Percentiles rank a stretch among this genome's conserved stretches.
Evolutionary conservation across 1,284 basidiomycete genomes (phyloP).

Genomic region (Heterobasidion parviporum): DNA sequence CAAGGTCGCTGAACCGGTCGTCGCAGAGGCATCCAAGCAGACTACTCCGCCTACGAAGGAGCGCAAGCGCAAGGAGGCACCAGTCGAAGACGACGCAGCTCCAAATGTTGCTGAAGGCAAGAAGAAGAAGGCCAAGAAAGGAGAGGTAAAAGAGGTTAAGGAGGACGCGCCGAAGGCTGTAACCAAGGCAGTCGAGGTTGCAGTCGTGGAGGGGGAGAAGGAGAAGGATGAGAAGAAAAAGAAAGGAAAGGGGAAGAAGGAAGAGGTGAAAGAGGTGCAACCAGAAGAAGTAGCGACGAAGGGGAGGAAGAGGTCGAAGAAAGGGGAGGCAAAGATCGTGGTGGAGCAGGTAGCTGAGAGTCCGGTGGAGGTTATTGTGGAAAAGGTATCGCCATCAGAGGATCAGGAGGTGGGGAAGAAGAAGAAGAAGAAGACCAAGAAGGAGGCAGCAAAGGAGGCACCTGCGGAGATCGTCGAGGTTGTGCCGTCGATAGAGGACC

Average conservation of each 20-base stretch:
- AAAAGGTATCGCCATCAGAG: neutral
- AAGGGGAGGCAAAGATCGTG: neutral
- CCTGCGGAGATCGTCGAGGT: neutral
- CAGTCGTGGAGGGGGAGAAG: conserved; percentile 11
- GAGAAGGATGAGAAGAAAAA: conserved; percentile 2
- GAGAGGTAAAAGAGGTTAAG: neutral
- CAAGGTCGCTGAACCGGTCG: neutral
- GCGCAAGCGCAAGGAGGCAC: neutral
- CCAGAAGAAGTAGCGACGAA: neutral
- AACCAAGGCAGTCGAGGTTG: conserved; percentile 7
- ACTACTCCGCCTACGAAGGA: neutral
- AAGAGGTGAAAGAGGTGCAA: neutral
- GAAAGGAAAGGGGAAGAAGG: neutral
- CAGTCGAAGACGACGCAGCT: neutral
- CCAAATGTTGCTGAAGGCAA: conserved; percentile 7
- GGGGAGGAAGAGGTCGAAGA: neutral
- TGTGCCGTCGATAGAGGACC: neutral
- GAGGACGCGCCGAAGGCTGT: conserved; percentile 6
- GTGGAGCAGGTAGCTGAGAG: neutral
- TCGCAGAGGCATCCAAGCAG: neutral
- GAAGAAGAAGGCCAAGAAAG: neutral
- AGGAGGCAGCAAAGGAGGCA: neutral
- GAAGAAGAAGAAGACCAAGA: conserved; percentile 8
- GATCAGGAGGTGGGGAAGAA: conserved; percentile 3
- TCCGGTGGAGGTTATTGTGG: neutral